Conservation (phyloP, 164 flowering plant genomes). For the Akebia trifoliata region DNA sequence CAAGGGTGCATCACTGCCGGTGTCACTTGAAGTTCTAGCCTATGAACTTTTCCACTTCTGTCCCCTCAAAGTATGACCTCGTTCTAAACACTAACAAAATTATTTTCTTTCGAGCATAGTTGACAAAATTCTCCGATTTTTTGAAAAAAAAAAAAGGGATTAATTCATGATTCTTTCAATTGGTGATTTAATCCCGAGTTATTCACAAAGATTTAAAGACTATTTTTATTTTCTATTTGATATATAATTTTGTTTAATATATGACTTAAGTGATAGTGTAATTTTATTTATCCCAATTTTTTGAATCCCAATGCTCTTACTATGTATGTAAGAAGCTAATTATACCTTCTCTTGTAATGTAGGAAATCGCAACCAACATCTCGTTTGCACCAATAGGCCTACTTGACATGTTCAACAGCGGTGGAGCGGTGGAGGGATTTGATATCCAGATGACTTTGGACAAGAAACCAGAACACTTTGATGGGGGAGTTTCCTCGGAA, state of each 20-base stretch:
- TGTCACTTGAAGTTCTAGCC: conserved; percentile 79
- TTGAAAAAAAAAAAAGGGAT: too few relatives aligned
- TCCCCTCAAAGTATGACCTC: conserved; percentile 73
- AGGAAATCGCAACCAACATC: conserved; percentile 59
- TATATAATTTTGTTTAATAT: too few relatives aligned
- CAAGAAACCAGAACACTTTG: conserved; percentile 34
- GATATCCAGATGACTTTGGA: conserved; percentile 33
- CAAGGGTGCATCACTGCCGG: conserved; percentile 66
- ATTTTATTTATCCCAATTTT: too few relatives aligned
- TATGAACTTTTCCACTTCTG: conserved; percentile 82
- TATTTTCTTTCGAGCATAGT: neutral
- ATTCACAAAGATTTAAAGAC: too few relatives aligned
- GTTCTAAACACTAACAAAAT: neutral
- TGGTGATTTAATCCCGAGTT: too few relatives aligned
- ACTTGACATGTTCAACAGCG: conserved; percentile 80
- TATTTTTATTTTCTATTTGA: too few relatives aligned
- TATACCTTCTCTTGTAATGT: conserved; percentile 10
- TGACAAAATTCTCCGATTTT: too few relatives aligned
- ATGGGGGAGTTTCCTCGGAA: conserved; percentile 43
- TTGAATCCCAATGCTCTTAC: too few relatives aligned
- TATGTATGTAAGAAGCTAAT: too few relatives aligned
- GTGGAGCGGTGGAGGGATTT: conserved; percentile 71
- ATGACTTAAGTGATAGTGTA: too few relatives aligned
- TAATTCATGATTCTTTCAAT: too few relatives aligned
- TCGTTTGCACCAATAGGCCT: conserved; percentile 90